Base-by-base conservation (phyloP, 306 rosid species). In the Lotus japonicus region DNA sequence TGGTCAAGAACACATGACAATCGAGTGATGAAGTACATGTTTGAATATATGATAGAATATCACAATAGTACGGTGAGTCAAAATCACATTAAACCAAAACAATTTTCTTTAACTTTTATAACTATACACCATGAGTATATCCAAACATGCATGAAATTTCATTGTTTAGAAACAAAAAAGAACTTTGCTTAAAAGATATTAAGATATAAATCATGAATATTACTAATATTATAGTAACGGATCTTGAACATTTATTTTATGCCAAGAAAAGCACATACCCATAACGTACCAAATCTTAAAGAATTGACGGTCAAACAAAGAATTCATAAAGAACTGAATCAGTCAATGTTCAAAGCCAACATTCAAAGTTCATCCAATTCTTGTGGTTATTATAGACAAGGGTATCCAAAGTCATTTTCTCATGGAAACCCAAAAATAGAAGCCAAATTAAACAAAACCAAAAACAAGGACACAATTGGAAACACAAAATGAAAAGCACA, bases 321-420 rank as follows among this genome's bases (percentile, higher is more conserved):
- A 64, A 26, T 16, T 28, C 57, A 41, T 15, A 18, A 64, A 54
- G 11, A 64, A 42, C 13, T 2, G 23, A 64, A 5, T 28, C 55
- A 5, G 65, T 73, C 72, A 64, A 66, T 11, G 35, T 75, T 66
- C 55, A 75, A 75, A 57, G 13, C 16, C 11, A 58, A 48, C n/a
- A 57, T 57, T 46, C 53, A 65, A 56, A 74, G 11, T 43, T 12
- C 44, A 48, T 48, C 46, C 11, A 4, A 5, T 31, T 31, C 18
- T 45, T 6, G 51, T 35, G 41, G 50, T 19, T 31, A 0, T 31
- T 9, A 18, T 23, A 58, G 11, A n/a, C 1, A 4, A 23, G 28
- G 66, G 49, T 17, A 62, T 69, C 12, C 8, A 66, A 59, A 36
- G 71, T 43, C 49, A 68, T 31, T 68, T 33, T 5, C 5, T 6